These are phyloP conservation scores for Dipteronia sinensis DNA, from an alignment of 345 rosid genomes.

Conservation along the genomic window DNA sequence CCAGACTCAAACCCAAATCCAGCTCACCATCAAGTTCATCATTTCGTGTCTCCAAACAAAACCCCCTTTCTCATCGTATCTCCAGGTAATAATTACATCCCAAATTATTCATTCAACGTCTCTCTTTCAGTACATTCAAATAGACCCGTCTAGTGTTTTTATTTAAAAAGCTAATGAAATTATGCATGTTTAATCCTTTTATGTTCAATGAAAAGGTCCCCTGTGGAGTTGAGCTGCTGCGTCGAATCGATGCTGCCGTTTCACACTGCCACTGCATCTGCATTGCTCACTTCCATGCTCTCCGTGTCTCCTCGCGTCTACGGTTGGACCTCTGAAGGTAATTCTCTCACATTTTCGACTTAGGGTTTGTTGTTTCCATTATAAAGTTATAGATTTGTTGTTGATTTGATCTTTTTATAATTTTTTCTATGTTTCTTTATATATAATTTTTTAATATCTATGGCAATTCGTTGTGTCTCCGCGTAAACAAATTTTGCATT, in stretches of 20 bases:
- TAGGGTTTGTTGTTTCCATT: neutral
- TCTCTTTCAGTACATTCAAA: neutral
- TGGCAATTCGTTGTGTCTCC: neutral
- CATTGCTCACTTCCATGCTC: conserved; percentile 85
- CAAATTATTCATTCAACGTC: too few species aligned
- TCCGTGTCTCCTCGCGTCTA: conserved; percentile 58
- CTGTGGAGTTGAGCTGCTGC: conserved; percentile 77
- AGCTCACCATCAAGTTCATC: conserved; percentile 45
- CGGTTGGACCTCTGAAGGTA: conserved; percentile 73
- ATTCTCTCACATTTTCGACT: neutral
- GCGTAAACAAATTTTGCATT: neutral
- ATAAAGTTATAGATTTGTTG: neutral
- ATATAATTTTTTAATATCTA: neutral
- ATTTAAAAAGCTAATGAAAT: neutral
- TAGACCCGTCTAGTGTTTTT: neutral
- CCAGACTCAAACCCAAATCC: conserved; percentile 34
- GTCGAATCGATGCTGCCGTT: conserved; percentile 79
- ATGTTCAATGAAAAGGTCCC: conserved; percentile 49
- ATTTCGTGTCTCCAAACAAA: conserved; percentile 47
- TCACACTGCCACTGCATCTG: conserved; percentile 84
- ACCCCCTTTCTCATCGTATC: conserved; percentile 49
- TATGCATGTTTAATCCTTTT: neutral
- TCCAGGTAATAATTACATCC: conserved; percentile 51
- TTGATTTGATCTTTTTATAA: neutral
- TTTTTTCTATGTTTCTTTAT: too few species aligned